phyloP scores from a whole-genome alignment of 768 basidiomycete genomes.

The Kwoniella pini region DNA sequence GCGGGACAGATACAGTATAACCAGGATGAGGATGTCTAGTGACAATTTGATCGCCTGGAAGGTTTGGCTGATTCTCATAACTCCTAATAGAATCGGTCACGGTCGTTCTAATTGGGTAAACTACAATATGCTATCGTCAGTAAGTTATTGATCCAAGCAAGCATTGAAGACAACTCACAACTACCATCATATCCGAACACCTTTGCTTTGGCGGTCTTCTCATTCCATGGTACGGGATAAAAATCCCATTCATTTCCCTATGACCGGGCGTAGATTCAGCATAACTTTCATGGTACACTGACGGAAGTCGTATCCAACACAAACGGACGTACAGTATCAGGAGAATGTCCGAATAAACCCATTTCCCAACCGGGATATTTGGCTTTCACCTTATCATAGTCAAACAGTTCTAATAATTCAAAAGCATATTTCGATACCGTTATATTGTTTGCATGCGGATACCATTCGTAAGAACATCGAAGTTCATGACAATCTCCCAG shows the following conservation, averaged over 20 bases:
- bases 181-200: constrained; percentile 53
- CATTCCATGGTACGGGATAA: constrained; percentile 42
- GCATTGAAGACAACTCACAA: constrained; percentile 32
- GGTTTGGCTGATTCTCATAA: constrained; percentile 2
- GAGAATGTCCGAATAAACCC: constrained; percentile 52
- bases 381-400: constrained; percentile 31
- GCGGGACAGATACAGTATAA: constrained; percentile 34
- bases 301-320: no score
- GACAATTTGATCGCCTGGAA: constrained; percentile 20
- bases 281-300: no score
- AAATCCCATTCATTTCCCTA: constrained; percentile 54
- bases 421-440: constrained; percentile 54
- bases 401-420: constrained; percentile 51
- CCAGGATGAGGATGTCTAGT: constrained; percentile 47
- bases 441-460: constrained; percentile 50
- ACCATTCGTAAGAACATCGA: constrained; percentile 49
- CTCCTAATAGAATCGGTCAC: constrained; percentile 32
- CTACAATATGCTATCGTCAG: no score
- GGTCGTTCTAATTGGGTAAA: constrained; percentile 51
- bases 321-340: constrained; percentile 45
- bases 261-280: not conserved
- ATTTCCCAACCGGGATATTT: constrained; percentile 40
- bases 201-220: constrained; percentile 41
- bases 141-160: not conserved
- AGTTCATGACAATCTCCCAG: constrained; percentile 50